These are phyloP conservation scores for Henningerozyma blattae DNA, from an alignment of 805 yeast species.

Conservation along the genomic window DNA sequence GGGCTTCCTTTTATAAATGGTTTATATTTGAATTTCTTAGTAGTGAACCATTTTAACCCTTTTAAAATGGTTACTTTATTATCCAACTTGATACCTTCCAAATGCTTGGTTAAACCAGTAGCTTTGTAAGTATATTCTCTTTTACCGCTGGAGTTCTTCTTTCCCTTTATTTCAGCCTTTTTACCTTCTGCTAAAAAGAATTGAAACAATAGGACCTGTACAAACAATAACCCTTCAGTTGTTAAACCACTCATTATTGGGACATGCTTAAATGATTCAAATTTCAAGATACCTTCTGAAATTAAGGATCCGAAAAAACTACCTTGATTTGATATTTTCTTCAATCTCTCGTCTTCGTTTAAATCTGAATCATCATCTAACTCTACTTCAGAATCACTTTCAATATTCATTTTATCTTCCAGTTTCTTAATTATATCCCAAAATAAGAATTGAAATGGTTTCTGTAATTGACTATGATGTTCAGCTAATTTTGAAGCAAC, in stretches of 20 bases:
- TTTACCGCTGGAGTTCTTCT: constrained; percentile 18
- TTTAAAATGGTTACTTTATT: constrained; percentile 19
- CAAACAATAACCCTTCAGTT: constrained; percentile 49
- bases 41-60: constrained; percentile 23
- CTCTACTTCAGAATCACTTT: constrained; percentile 22
- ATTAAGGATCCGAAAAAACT: constrained; percentile 68
- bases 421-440: constrained; percentile 78
- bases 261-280: constrained; percentile 61
- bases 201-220: constrained; percentile 63
- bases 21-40: constrained; percentile 16
- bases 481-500: constrained; percentile 70
- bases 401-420: constrained; percentile 34
- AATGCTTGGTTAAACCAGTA: constrained; percentile 15
- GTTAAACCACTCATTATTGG: constrained; percentile 59
- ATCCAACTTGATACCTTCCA: constrained; percentile 17
- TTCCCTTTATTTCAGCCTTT: constrained; percentile 38
- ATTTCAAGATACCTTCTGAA: constrained; percentile 58
- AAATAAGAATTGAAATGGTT: constrained; percentile 75
- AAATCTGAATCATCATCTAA: constrained; percentile 25
- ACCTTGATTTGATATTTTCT: constrained; percentile 59
- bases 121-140: constrained; percentile 20
- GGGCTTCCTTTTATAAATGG: constrained; percentile 11
- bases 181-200: constrained; percentile 55
- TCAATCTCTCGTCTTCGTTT: constrained; percentile 45
- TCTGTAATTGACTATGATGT: constrained; percentile 52